These are phyloP conservation scores for Phialophora tarda DNA, from an alignment of 2,329 filamentous ascomycete genomes.

Conservation along the genomic window DNA sequence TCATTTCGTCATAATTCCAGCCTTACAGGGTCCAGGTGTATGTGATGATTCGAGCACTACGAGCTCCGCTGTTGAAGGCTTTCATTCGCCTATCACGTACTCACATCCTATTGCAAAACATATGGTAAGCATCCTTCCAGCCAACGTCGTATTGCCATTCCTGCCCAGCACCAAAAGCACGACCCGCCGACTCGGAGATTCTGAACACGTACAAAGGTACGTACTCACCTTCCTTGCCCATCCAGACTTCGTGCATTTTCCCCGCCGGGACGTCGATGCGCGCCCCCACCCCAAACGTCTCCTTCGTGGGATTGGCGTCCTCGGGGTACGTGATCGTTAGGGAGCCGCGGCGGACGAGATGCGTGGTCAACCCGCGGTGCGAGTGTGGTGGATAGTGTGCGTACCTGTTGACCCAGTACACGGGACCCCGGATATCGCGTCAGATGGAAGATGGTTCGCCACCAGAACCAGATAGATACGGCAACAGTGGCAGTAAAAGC, in stretches of 20 bases:
- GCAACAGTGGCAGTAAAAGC: too few species aligned
- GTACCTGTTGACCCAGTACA: slow-evolving; percentile 50
- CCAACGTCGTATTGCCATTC: not conserved
- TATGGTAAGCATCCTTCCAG: not conserved
- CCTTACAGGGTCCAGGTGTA: not conserved
- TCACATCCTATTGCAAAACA: slow-evolving; percentile 55
- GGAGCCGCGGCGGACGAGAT: slow-evolving; percentile 63
- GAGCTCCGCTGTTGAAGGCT: not conserved
- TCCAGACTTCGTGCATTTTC: slow-evolving; percentile 66
- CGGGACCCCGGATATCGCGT: not conserved
- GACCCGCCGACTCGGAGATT: too few species aligned
- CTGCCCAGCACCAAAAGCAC: too few species aligned
- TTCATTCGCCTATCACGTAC: slow-evolving; percentile 63
- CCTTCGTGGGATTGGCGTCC: slow-evolving; percentile 56
- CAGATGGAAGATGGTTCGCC: not conserved
- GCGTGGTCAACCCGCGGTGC: slow-evolving; percentile 62
- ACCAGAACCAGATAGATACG: not conserved
- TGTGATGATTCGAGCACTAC: not conserved
- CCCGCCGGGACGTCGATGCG: slow-evolving; percentile 64
- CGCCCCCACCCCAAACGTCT: slow-evolving; percentile 61
- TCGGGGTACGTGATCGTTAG: slow-evolving; percentile 64
- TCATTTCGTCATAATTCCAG: not conserved
- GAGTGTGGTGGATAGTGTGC: slow-evolving; percentile 65
- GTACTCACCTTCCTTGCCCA: slow-evolving; percentile 52
- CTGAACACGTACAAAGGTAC: too few species aligned